Percentiles rank a stretch among this genome's conserved stretches.
Conservation (phyloP, 192 early-diverging fungal species). For the Coemansia sp. region DNA sequence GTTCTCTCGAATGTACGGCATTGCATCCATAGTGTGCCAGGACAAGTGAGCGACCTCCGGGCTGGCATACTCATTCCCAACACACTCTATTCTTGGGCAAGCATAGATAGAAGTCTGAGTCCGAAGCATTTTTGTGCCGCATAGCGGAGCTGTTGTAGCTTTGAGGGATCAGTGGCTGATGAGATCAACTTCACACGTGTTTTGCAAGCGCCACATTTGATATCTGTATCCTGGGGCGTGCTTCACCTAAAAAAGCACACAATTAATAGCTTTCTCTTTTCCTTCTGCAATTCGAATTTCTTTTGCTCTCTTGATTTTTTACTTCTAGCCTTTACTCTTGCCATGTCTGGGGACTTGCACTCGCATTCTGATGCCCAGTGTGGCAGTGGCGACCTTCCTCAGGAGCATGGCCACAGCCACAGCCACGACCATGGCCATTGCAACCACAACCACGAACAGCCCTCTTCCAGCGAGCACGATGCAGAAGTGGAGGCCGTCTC, state of each 20-base stretch:
- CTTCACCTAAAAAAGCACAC: no score
- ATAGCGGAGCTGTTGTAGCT: no score
- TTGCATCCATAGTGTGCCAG: no score
- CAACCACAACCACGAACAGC: background rate
- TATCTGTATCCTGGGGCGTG: no score
- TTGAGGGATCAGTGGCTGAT: background rate
- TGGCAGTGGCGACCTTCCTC: background rate
- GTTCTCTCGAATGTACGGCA: no score
- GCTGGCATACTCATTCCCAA: no score
- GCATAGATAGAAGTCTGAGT: no score
- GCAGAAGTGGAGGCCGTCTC: conserved; percentile 32
- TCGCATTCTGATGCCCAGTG: background rate
- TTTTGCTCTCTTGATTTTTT: no score
- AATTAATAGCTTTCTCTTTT: no score
- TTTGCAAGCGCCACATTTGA: background rate
- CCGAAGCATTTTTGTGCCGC: no score
- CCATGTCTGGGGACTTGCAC: background rate
- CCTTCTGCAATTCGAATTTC: background rate
- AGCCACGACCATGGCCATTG: background rate
- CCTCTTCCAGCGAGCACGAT: conserved; percentile 5
- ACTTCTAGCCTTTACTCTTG: background rate
- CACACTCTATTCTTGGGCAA: no score
- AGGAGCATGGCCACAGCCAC: background rate
- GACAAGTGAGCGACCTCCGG: no score
- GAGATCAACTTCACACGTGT: background rate